Evolutionary conservation across 495 filamentous ascomycete genomes (phyloP).

Genomic region (Hypoxylon rickii): DNA sequence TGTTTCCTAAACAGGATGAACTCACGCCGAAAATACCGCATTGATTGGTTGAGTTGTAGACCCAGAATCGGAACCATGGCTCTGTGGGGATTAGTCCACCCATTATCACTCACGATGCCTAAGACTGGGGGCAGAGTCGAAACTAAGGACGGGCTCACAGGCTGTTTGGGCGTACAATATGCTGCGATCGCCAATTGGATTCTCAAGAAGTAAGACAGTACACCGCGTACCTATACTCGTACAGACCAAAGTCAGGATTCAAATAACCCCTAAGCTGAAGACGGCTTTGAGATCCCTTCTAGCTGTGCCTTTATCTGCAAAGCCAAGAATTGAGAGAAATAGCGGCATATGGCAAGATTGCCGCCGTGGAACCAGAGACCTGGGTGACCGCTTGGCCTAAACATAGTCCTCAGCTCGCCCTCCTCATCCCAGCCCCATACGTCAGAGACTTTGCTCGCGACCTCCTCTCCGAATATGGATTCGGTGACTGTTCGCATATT

Average conservation of each 20-base stretch:
- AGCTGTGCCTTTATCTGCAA: conserved; percentile 75
- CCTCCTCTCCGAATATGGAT: conserved; percentile 69
- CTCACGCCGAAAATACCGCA: neutral
- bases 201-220: too few species aligned
- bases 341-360: conserved; percentile 74
- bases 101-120: too few species aligned
- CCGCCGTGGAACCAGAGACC: conserved; percentile 88
- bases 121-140: too few species aligned
- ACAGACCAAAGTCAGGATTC: too few species aligned
- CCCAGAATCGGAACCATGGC: neutral
- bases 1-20: conserved; percentile 14
- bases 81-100: neutral
- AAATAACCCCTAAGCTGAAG: conserved; percentile 1
- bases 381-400: conserved; percentile 70
- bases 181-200: too few species aligned
- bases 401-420: conserved; percentile 75
- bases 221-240: too few species aligned
- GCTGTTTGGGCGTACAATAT: too few species aligned
- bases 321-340: conserved; percentile 71
- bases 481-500: conserved; percentile 73
- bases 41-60: conserved; percentile 11
- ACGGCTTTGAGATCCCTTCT: conserved; percentile 47
- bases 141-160: too few species aligned
- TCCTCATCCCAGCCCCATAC: conserved; percentile 82
- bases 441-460: conserved; percentile 66